phyloP scores from a whole-genome alignment of 225 moss, liverwort and hornwort genomes.

The Pseudisothecium myosuroides region DNA sequence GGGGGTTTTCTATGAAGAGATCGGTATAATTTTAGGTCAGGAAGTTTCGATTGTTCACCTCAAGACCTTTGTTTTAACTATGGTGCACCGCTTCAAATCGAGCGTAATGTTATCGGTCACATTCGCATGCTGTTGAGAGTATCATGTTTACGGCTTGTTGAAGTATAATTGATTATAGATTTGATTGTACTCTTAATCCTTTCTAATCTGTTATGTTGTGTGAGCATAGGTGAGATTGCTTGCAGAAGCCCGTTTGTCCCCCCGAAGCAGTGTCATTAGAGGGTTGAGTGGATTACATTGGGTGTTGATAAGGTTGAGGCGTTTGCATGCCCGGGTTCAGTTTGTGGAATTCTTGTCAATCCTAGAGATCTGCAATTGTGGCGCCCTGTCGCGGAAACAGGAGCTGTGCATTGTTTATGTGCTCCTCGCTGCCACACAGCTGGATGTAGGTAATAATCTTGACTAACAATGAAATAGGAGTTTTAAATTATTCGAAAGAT shows the following conservation, averaged over 20 bases:
- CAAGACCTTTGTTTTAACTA: neutral
- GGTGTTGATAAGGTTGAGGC: neutral
- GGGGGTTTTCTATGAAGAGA: neutral
- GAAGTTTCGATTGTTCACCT: neutral
- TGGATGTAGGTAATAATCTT: neutral
- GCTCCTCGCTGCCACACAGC: neutral
- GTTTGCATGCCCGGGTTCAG: neutral
- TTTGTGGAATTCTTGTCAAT: neutral
- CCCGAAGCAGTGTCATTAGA: neutral
- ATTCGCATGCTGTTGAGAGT: neutral
- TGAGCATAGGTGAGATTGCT: neutral
- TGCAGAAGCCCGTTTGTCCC: neutral
- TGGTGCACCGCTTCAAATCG: neutral
- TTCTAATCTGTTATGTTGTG: neutral
- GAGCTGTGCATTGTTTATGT: neutral
- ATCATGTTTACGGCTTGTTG: neutral
- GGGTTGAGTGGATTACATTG: neutral
- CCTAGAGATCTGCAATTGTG: neutral
- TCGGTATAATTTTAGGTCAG: too few relatives aligned
- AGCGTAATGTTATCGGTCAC: neutral
- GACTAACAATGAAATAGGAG: neutral
- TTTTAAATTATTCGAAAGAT: neutral
- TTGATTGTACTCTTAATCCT: neutral
- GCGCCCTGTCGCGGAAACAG: neutral
- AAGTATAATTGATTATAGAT: neutral